Conservation (phyloP, 441 rosid species). For the Gossypium trilobum region DNA sequence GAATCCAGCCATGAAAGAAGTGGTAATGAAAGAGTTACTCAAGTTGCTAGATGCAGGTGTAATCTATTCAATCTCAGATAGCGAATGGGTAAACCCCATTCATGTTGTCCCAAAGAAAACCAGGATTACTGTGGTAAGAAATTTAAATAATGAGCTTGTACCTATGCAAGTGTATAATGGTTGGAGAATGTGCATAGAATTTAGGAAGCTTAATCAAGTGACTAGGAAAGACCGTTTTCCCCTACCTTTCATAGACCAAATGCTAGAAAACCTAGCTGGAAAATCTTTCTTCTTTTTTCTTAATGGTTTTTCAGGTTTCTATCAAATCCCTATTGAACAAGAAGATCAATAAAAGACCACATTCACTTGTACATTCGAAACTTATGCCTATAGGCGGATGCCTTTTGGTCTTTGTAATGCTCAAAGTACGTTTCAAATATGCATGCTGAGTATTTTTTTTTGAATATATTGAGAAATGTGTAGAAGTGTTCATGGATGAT, state of each 20-base stretch:
- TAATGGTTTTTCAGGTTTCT: background rate
- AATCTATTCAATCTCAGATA: too few species aligned
- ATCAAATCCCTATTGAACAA: background rate
- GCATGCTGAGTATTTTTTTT: background rate
- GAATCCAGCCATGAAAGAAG: too few species aligned
- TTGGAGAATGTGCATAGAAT: background rate
- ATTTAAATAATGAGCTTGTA: background rate
- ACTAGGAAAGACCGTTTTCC: background rate
- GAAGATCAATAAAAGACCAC: background rate
- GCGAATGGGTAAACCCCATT: too few species aligned
- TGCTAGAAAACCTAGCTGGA: background rate
- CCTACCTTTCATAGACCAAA: background rate
- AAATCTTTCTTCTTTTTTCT: background rate
- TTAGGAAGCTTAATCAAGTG: background rate
- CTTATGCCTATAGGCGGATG: background rate
- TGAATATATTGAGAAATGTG: background rate
- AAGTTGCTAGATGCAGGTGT: too few species aligned
- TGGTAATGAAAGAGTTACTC: too few species aligned
- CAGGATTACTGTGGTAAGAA: background rate
- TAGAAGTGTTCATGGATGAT: background rate
- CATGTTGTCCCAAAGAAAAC: too few species aligned
- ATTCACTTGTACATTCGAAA: background rate
- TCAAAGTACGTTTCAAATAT: background rate
- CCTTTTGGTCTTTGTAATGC: background rate
- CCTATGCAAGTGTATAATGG: background rate